Percentiles rank a stretch among this genome's conserved stretches.
These are phyloP conservation scores for Boletus pseudo-olivaceus DNA, from an alignment of 768 basidiomycete species.

Conservation along the genomic window DNA sequence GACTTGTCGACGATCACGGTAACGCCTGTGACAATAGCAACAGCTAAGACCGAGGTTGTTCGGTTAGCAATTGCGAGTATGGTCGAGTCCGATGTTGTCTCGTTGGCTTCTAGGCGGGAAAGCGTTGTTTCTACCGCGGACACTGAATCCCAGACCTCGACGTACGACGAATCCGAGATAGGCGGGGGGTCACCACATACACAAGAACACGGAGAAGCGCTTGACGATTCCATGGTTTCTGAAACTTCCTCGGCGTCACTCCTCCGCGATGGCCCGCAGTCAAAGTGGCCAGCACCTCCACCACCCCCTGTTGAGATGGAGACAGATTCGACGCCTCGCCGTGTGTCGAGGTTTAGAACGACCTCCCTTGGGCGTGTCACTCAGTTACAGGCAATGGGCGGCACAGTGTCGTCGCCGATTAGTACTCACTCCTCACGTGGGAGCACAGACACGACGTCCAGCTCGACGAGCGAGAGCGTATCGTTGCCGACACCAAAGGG, in stretches of 20 bases:
- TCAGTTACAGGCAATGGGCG: conserved; percentile 20
- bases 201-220: conserved; percentile 11
- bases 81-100: conserved; percentile 33
- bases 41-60: conserved; percentile 46
- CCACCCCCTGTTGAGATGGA: conserved; percentile 27
- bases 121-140: conserved; percentile 12
- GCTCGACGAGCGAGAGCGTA: conserved; percentile 28
- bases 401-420: conserved; percentile 41
- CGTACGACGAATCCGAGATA: not conserved
- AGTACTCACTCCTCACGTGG: conserved; percentile 40
- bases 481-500: conserved; percentile 20
- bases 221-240: conserved; percentile 13
- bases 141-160: not conserved
- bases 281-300: conserved; percentile 32
- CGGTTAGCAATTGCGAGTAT: conserved; percentile 53
- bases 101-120: conserved; percentile 14
- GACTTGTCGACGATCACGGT: conserved; percentile 43
- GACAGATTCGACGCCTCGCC: conserved; percentile 23
- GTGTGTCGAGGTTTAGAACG: conserved; percentile 26
- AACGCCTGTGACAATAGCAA: conserved; percentile 38
- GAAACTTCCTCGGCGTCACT: conserved; percentile 16
- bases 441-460: conserved; percentile 37
- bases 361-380: conserved; percentile 28
- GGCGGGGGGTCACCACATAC: conserved; percentile 1
- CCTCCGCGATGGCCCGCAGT: conserved; percentile 17